These are phyloP conservation scores for Papiliotrema fonsecae DNA, from an alignment of 1,284 basidiomycete species.

Conservation along the genomic window DNA sequence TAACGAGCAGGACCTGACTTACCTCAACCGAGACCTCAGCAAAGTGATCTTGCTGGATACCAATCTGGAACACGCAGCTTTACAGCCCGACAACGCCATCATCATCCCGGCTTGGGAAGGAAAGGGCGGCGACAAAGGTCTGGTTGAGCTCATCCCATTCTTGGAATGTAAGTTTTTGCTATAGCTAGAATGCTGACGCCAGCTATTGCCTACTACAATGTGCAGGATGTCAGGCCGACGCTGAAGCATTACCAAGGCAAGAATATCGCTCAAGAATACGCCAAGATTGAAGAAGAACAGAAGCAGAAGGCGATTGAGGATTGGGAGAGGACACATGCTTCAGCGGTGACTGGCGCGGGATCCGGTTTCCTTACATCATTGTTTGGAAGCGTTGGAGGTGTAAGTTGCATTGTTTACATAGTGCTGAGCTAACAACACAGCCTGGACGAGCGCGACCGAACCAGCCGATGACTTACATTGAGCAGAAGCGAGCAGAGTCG, in stretches of 20 bases:
- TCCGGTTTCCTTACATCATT: slow-evolving; percentile 54
- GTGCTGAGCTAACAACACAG: slow-evolving; percentile 7
- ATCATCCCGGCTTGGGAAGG: slow-evolving; percentile 85
- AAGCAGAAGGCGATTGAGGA: slow-evolving; percentile 74
- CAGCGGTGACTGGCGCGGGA: slow-evolving; percentile 24
- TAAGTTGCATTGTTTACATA: slow-evolving; percentile 24
- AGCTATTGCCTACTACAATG: slow-evolving; percentile 84
- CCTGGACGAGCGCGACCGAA: slow-evolving; percentile 31
- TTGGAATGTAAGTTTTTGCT: slow-evolving; percentile 69
- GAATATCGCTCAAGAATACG: slow-evolving; percentile 84
- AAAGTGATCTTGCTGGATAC: slow-evolving; percentile 90
- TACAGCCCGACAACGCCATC: slow-evolving; percentile 88
- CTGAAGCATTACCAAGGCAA: slow-evolving; percentile 79
- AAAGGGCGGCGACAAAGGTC: slow-evolving; percentile 67
- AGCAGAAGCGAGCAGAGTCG: slow-evolving; percentile 81
- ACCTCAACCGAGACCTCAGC: slow-evolving; percentile 85
- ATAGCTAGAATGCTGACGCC: background rate
- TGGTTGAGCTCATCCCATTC: slow-evolving; percentile 91
- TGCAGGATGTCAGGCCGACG: slow-evolving; percentile 79
- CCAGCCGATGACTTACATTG: slow-evolving; percentile 77
- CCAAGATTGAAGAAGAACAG: slow-evolving; percentile 73
- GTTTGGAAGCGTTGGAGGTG: slow-evolving; percentile 54
- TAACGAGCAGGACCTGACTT: slow-evolving; percentile 67
- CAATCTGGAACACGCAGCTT: slow-evolving; percentile 65
- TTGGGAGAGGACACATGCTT: slow-evolving; percentile 64